A percentile compares a stretch with the other conserved stretches of the same genome.
Evolutionary conservation across 345 rosid genomes (phyloP).

Genomic region (Populus deltoides): DNA sequence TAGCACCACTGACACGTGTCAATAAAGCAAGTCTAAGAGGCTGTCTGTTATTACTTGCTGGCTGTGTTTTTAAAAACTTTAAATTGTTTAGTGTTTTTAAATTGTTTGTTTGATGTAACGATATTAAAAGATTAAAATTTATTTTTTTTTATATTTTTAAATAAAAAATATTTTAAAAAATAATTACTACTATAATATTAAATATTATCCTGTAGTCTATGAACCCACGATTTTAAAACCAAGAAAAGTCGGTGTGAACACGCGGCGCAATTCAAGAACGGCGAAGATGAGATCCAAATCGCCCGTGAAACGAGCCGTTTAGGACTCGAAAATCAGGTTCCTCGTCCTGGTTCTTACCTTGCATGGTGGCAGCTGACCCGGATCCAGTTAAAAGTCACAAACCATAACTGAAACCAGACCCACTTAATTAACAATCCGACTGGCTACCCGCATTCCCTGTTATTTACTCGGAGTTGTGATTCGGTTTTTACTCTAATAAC

Average conservation of each 20-base stretch:
- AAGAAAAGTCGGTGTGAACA: not conserved
- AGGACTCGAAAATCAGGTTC: conserved; percentile 10
- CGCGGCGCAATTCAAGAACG: conserved; percentile 18
- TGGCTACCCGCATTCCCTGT: conserved; percentile 26
- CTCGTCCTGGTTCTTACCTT: not conserved
- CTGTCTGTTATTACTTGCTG: too few species aligned
- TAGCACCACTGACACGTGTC: conserved; percentile 12
- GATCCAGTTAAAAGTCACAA: conserved; percentile 5
- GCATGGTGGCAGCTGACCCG: conserved; percentile 24
- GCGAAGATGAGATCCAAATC: conserved; percentile 19
- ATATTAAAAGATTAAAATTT: too few species aligned
- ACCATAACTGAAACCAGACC: not conserved
- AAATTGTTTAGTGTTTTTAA: too few species aligned
- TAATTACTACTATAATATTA: too few species aligned
- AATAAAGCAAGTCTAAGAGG: not conserved
- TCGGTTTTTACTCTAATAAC: too few species aligned
- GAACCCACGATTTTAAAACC: conserved; percentile 16
- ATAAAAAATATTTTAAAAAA: too few species aligned
- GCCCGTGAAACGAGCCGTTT: conserved; percentile 31
- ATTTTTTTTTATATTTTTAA: too few species aligned
- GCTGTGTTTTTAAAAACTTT: too few species aligned
- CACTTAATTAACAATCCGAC: not conserved
- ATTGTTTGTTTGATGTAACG: too few species aligned
- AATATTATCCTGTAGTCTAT: not conserved
- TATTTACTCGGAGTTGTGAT: not conserved